phyloP scores from a whole-genome alignment of 23 red algal genomes.

The Agarophyton chilense region DNA sequence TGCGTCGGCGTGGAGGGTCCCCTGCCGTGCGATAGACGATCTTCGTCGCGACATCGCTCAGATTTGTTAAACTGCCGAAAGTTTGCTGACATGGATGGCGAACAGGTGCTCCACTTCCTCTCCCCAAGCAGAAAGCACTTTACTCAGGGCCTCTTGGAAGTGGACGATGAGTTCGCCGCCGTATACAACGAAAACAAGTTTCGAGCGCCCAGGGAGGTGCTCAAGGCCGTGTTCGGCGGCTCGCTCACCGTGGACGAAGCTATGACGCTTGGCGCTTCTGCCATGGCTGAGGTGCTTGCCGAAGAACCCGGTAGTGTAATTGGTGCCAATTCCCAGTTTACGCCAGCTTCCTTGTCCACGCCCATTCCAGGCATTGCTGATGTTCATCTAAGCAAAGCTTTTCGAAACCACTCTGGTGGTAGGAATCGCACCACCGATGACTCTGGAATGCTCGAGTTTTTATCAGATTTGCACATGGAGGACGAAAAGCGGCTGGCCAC shows the following conservation, averaged over 20 bases:
- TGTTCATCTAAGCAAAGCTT: not conserved
- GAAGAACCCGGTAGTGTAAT: slow-evolving; percentile 58
- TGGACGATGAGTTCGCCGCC: slow-evolving; percentile 71
- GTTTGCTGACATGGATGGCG: slow-evolving; percentile 48
- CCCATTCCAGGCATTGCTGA: slow-evolving; percentile 31
- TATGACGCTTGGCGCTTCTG: slow-evolving; percentile 60
- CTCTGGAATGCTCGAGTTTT: slow-evolving; percentile 43
- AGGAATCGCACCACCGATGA: slow-evolving; percentile 52
- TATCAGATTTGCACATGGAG: slow-evolving; percentile 57
- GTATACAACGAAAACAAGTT: slow-evolving; percentile 64
- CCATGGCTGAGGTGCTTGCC: slow-evolving; percentile 41
- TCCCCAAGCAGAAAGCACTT: slow-evolving; percentile 49
- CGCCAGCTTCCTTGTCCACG: not conserved
- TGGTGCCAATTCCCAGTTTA: slow-evolving; percentile 6
- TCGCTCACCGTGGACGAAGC: slow-evolving; percentile 61
- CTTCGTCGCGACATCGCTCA: slow-evolving; percentile 6
- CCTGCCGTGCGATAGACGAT: slow-evolving; percentile 23
- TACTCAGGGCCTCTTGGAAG: slow-evolving; percentile 58
- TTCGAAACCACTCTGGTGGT: not conserved
- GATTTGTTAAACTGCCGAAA: slow-evolving; percentile 55
- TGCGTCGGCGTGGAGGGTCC: slow-evolving; percentile 66
- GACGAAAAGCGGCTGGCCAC: slow-evolving; percentile 1
- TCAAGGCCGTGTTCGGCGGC: slow-evolving; percentile 67
- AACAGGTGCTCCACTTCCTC: slow-evolving; percentile 62
- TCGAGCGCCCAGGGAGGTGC: slow-evolving; percentile 60